Evolutionary conservation across 2,329 filamentous ascomycete species (phyloP).

Genomic region (Colletotrichum horii): DNA sequence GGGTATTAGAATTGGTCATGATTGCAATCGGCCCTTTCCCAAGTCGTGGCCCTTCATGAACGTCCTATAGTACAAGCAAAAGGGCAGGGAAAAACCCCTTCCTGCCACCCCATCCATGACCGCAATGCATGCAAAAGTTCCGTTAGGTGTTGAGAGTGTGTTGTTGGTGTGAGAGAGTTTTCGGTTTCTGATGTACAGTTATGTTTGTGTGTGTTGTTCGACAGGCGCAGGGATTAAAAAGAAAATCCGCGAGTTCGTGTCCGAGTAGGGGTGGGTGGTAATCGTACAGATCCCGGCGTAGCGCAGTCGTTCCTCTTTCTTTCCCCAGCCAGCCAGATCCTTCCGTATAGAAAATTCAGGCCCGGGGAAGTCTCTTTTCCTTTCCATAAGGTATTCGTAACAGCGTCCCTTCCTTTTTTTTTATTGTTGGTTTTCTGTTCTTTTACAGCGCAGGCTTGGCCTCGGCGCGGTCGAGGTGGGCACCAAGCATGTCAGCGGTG

Average conservation of each 20-base stretch:
- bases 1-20: slow-evolving; percentile 19
- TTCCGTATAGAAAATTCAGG: neutral
- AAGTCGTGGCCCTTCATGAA: slow-evolving; percentile 15
- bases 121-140: slow-evolving; percentile 20
- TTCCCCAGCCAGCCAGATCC: neutral
- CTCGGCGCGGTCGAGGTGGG: slow-evolving; percentile 51
- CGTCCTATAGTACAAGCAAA: slow-evolving; percentile 21
- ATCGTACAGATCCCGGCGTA: neutral
- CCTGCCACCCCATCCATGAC: slow-evolving; percentile 20
- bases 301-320: neutral
- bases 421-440: slow-evolving; percentile 14
- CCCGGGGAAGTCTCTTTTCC: neutral
- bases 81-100: slow-evolving; percentile 18
- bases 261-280: neutral
- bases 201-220: neutral
- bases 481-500: slow-evolving; percentile 55
- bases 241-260: neutral
- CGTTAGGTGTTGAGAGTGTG: slow-evolving; percentile 8
- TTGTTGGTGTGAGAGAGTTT: slow-evolving; percentile 12
- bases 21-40: slow-evolving; percentile 17
- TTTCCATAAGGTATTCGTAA: neutral
- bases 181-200: slow-evolving; percentile 14
- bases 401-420: neutral
- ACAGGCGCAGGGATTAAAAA: neutral
- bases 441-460: slow-evolving; percentile 57